Evolutionary conservation across 176 grass and related monocot genomes (phyloP).

Genomic region (Eremochloa ophiuroides): DNA sequence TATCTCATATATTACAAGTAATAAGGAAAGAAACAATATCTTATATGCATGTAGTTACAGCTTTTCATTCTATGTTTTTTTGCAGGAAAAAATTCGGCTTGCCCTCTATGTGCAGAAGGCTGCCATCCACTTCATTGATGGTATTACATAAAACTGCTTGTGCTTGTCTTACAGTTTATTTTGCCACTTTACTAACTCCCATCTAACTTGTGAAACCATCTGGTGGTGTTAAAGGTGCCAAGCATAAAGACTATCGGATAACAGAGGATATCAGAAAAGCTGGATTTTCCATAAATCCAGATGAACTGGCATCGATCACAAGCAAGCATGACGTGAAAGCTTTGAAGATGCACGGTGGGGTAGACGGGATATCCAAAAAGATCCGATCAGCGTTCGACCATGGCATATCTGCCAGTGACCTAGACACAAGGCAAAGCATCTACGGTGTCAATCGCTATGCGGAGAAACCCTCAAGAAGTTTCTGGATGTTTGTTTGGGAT

Average conservation of each 20-base stretch:
- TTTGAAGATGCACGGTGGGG: conserved; percentile 64
- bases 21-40: not conserved
- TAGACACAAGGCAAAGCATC: conserved; percentile 59
- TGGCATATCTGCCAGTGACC: conserved; percentile 46
- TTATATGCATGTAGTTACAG: not conserved
- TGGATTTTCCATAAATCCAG: conserved; percentile 66
- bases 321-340: conserved; percentile 60
- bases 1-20: not conserved
- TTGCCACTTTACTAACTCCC: not conserved
- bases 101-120: not conserved
- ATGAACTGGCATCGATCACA: conserved; percentile 82
- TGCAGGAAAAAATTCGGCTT: not conserved
- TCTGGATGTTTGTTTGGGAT: conserved; percentile 97
- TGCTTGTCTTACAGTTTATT: not conserved
- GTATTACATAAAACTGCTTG: not conserved
- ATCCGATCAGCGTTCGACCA: conserved; percentile 40
- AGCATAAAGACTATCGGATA: conserved; percentile 51
- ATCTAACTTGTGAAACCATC: conserved; percentile 1
- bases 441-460: conserved; percentile 65
- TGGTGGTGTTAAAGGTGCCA: conserved; percentile 37
- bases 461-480: conserved; percentile 88
- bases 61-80: not conserved
- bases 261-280: conserved; percentile 70
- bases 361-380: conserved; percentile 66
- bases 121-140: not conserved